Percentiles rank a stretch among this genome's conserved stretches.
These are phyloP conservation scores for Alternaria rosae DNA, from an alignment of 2,329 filamentous ascomycete genomes.

Conservation along the genomic window DNA sequence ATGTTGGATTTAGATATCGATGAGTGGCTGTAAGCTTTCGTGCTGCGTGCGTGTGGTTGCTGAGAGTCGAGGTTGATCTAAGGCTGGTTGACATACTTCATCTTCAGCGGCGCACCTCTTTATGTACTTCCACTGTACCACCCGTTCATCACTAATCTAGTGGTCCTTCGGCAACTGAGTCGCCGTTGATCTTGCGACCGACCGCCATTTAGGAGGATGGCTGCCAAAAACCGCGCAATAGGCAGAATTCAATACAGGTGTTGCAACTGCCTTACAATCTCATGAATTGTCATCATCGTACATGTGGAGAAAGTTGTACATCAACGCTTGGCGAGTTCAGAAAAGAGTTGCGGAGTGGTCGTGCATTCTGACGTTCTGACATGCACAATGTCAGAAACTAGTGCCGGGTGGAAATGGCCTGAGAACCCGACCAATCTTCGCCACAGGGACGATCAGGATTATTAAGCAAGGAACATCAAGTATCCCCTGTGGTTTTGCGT, in stretches of 20 bases:
- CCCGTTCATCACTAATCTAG: background rate
- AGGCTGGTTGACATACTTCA: background rate
- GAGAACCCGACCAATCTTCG: background rate
- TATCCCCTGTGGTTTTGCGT: background rate
- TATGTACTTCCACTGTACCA: background rate
- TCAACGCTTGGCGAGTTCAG: background rate
- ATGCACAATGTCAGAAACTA: background rate
- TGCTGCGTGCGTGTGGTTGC: background rate
- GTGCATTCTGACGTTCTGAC: constrained; percentile 1
- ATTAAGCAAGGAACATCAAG: background rate
- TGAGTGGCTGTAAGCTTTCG: background rate
- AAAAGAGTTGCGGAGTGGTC: background rate
- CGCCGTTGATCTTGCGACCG: background rate
- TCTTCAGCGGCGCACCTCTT: background rate
- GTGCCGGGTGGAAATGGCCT: background rate
- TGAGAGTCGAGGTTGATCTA: background rate
- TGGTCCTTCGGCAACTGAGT: background rate
- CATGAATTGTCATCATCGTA: background rate
- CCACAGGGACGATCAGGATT: background rate
- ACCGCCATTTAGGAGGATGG: background rate
- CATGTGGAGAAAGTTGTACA: background rate
- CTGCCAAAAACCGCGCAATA: background rate
- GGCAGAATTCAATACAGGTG: background rate
- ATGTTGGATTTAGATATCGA: background rate
- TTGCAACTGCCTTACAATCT: background rate